Percentiles rank a stretch among this genome's conserved stretches.
Evolutionary conservation across 371 early-diverging fungal species (phyloP).

Genomic region (Gilbertella persicaria): DNA sequence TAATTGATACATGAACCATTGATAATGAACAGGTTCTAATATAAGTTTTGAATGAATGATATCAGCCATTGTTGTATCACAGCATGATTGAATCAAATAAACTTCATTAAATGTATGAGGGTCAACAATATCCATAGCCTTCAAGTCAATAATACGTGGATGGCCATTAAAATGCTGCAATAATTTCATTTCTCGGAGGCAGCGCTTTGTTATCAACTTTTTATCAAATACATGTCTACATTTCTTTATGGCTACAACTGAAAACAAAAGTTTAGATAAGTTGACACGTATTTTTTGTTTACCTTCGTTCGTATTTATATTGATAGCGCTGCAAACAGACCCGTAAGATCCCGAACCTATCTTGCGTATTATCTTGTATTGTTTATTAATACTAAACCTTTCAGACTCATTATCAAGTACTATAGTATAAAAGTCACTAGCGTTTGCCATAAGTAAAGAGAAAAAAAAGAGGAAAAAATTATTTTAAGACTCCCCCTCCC

Average conservation of each 20-base stretch:
- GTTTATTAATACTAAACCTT: slow-evolving; percentile 58
- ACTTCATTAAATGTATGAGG: slow-evolving; percentile 71
- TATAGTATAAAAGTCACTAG: neutral
- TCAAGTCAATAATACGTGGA: slow-evolving; percentile 74
- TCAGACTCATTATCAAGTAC: slow-evolving; percentile 43
- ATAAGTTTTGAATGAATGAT: slow-evolving; percentile 85
- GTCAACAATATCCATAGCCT: slow-evolving; percentile 72
- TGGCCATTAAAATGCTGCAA: slow-evolving; percentile 78
- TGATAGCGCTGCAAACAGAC: slow-evolving; percentile 71
- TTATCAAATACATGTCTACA: slow-evolving; percentile 71
- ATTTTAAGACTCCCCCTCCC: too few species aligned
- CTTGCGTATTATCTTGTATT: slow-evolving; percentile 80
- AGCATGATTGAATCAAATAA: slow-evolving; percentile 67
- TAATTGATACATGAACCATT: slow-evolving; percentile 92
- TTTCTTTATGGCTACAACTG: slow-evolving; percentile 79
- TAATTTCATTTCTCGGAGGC: slow-evolving; percentile 76
- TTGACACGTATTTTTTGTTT: neutral
- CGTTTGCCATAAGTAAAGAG: neutral
- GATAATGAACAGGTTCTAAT: slow-evolving; percentile 86
- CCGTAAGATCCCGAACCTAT: slow-evolving; percentile 94
- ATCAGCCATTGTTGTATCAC: slow-evolving; percentile 93
- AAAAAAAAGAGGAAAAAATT: neutral
- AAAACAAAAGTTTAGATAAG: neutral
- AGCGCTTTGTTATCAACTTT: slow-evolving; percentile 71
- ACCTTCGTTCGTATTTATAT: slow-evolving; percentile 37